Evolutionary conservation across 441 rosid species (phyloP).

Genomic region (Pelargonium citronellum): DNA sequence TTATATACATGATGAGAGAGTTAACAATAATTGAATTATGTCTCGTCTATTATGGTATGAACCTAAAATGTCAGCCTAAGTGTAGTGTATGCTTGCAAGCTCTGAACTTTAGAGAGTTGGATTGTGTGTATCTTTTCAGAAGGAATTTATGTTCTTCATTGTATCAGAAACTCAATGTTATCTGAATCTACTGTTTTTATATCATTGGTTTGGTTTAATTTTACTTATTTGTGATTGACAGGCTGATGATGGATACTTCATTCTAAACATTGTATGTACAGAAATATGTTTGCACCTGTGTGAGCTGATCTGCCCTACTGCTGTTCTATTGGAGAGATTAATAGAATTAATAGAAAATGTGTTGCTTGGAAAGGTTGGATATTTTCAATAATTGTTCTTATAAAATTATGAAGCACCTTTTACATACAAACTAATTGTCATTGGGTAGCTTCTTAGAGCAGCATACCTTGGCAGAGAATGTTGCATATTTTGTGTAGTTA

Average conservation of each 20-base stretch:
- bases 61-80: not conserved
- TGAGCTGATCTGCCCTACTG: slow-evolving; percentile 50
- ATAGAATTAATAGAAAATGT: slow-evolving; percentile 57
- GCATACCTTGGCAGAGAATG: not conserved
- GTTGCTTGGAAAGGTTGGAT: slow-evolving; percentile 63
- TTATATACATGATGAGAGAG: not conserved
- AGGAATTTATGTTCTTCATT: not conserved
- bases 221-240: slow-evolving; percentile 34
- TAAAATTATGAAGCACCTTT: not conserved
- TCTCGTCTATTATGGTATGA: not conserved
- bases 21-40: not conserved
- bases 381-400: slow-evolving; percentile 11
- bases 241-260: slow-evolving; percentile 60
- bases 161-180: not conserved
- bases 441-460: not conserved
- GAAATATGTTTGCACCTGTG: slow-evolving; percentile 57
- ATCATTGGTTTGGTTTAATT: slow-evolving; percentile 13
- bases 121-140: not conserved
- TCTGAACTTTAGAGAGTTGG: not conserved
- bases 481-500: not conserved
- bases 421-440: not conserved
- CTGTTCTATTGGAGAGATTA: slow-evolving; percentile 42
- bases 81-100: not conserved
- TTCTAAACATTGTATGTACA: slow-evolving; percentile 53
- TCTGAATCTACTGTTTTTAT: slow-evolving; percentile 6